Evolutionary conservation across 2,329 filamentous ascomycete species (phyloP).

Genomic region (Sarocladium brachiariae): DNA sequence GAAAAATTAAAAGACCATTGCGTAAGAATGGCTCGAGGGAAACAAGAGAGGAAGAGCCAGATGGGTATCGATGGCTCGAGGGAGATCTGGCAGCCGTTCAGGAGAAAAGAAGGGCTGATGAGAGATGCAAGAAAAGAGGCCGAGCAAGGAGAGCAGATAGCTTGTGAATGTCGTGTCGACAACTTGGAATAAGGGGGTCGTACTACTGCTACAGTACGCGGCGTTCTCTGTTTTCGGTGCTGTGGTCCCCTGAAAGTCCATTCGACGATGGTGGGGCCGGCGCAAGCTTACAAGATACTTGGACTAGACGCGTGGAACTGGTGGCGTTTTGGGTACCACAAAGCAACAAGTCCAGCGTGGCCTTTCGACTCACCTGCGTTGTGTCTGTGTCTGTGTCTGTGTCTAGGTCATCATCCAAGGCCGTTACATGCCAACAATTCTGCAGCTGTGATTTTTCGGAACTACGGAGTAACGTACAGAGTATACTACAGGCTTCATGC

Average conservation of each 20-base stretch:
- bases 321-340: conserved; percentile 1
- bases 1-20: conserved; percentile 1
- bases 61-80: not conserved
- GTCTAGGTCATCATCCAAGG: too few relatives aligned
- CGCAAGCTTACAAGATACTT: conserved; percentile 2
- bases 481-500: too few relatives aligned
- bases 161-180: conserved; percentile 8
- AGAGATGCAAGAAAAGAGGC: conserved; percentile 15
- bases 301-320: not conserved
- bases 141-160: too few relatives aligned
- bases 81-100: conserved; percentile 3
- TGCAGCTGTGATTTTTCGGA: too few relatives aligned
- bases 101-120: conserved; percentile 8
- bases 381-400: too few relatives aligned
- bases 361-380: not conserved
- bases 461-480: too few relatives aligned
- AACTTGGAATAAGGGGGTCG: conserved; percentile 1
- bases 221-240: not conserved
- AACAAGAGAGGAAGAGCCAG: conserved; percentile 13
- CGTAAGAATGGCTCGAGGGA: conserved; percentile 7
- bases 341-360: conserved; percentile 3
- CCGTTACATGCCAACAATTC: too few relatives aligned
- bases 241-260: conserved; percentile 1
- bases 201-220: too few relatives aligned
- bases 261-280: not conserved